Evolutionary conservation across 2,329 filamentous ascomycete genomes (phyloP).

Genomic region (Aureobasidium mangrovei): DNA sequence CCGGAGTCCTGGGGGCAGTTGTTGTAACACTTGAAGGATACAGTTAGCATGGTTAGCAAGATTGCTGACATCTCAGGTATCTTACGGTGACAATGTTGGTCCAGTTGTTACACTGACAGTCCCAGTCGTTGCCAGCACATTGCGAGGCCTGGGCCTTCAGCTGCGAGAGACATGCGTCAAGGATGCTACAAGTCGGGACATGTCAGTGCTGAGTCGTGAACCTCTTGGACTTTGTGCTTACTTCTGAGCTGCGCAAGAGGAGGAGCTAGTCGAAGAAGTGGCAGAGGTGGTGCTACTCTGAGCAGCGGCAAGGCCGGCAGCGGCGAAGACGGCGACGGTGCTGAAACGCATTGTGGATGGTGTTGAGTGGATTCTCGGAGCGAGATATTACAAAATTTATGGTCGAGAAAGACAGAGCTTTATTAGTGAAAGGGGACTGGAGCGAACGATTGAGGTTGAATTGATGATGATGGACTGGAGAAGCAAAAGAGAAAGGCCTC

Average conservation of each 20-base stretch:
- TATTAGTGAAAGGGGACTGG: neutral
- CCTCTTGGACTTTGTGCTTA: slow-evolving; percentile 19
- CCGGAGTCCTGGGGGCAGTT: slow-evolving; percentile 45
- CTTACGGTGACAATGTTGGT: slow-evolving; percentile 23
- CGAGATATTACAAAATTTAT: neutral
- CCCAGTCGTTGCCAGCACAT: slow-evolving; percentile 43
- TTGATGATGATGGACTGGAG: neutral
- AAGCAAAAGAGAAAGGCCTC: neutral
- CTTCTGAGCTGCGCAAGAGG: slow-evolving; percentile 31
- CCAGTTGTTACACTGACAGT: slow-evolving; percentile 51
- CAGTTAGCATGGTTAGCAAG: no score
- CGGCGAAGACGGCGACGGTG: slow-evolving; percentile 23
- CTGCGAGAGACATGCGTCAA: slow-evolving; percentile 39
- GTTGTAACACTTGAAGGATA: slow-evolving; percentile 44
- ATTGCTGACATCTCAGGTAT: no score
- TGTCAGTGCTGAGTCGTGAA: slow-evolving; percentile 11
- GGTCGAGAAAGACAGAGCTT: no score
- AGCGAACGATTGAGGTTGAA: neutral
- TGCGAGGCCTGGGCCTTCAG: slow-evolving; percentile 34
- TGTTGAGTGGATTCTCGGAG: neutral
- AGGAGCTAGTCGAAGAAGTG: slow-evolving; percentile 17
- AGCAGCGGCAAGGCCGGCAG: slow-evolving; percentile 26
- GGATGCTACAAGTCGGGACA: slow-evolving; percentile 33
- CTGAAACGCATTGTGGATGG: slow-evolving; percentile 12
- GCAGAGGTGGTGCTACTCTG: slow-evolving; percentile 26